phyloP scores from a whole-genome alignment of 768 basidiomycete genomes.

The Mycena maculata region DNA sequence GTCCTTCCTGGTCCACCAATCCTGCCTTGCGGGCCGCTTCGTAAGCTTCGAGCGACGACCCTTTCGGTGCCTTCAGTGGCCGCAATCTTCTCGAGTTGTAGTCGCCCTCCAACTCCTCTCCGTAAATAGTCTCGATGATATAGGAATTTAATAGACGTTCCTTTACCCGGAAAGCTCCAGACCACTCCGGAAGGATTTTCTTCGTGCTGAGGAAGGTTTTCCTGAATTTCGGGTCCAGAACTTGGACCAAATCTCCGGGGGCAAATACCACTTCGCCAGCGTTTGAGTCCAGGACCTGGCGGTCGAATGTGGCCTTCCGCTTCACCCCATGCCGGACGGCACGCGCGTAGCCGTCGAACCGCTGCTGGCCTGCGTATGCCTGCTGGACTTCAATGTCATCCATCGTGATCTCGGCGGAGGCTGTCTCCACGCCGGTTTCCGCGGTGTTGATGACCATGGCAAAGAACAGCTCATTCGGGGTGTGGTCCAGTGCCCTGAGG shows the following conservation, averaged over 20 bases:
- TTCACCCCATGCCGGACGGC: conserved; percentile 34
- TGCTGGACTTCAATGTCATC: conserved; percentile 34
- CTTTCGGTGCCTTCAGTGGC: too few species aligned
- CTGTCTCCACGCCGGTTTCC: conserved; percentile 5
- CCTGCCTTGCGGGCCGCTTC: too few species aligned
- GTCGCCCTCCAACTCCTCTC: background rate
- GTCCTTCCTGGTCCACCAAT: too few species aligned
- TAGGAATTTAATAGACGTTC: background rate
- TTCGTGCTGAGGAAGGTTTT: background rate
- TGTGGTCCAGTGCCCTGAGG: too few species aligned
- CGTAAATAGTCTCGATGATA: background rate
- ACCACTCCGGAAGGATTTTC: background rate
- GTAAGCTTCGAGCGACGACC: too few species aligned
- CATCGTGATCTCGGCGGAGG: background rate
- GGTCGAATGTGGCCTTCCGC: conserved; percentile 34
- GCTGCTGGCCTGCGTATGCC: conserved; percentile 43
- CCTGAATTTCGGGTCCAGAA: background rate
- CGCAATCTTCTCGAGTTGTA: too few species aligned
- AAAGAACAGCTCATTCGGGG: too few species aligned
- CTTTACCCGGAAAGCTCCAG: background rate
- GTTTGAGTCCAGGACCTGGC: background rate
- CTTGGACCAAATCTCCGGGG: background rate
- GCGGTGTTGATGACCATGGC: too few species aligned
- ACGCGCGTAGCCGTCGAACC: conserved; percentile 41
- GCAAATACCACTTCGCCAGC: background rate